Base-by-base conservation (phyloP, 2,329 filamentous ascomycete species). In the Pseudocercospora musae region DNA sequence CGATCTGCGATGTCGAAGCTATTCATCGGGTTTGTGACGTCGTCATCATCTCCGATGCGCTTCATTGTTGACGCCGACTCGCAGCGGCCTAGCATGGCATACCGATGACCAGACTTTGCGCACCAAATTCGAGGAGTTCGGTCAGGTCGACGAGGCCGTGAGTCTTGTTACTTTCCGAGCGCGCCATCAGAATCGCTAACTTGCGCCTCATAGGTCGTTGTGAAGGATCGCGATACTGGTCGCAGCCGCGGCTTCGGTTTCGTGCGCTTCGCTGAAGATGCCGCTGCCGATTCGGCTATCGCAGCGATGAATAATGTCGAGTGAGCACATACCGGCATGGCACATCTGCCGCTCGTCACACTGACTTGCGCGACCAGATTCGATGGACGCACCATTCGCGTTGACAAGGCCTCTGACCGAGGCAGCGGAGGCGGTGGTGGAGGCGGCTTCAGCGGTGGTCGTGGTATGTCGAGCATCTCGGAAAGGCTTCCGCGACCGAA, bases 171-270 rank as follows among this genome's bases (percentile, higher is more conserved):
- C 23, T 29, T 33, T 27, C 23, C 18, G 31, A 48, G 54, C 18
- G 44, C 27, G 25, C 48, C 23, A 31, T 10, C 11, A 7, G 13
- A 54, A 18, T 42, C 20, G 56, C 54, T 61, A 46, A 65, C 40
- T 46, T 40, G 54, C 50, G 54, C 44, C 29, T 29, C 58, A 27
- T 74, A 98, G 94, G 91, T 96, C 66, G 94, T 99, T 70, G 93
- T 98, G 73, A 98, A 96, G 82, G 94, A 99, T 78, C 91, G 93
- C 74, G 94, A 98, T 76, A 97, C 94, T 74, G 91, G 92, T 72
- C 92, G 94, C 78, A 97, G 93, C 84, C 91, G 95, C 78, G 95
- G 95, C 64, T 99, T 98, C 77, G 95, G 95, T 53, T 98, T 98
- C 78, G 94, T 99, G 67, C 90, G 93, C 71, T 99, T 94, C 80